Percentiles rank a stretch among this genome's conserved stretches.
phyloP scores from a whole-genome alignment of 2,329 filamentous ascomycete genomes.

The Clonostachys byssicola region DNA sequence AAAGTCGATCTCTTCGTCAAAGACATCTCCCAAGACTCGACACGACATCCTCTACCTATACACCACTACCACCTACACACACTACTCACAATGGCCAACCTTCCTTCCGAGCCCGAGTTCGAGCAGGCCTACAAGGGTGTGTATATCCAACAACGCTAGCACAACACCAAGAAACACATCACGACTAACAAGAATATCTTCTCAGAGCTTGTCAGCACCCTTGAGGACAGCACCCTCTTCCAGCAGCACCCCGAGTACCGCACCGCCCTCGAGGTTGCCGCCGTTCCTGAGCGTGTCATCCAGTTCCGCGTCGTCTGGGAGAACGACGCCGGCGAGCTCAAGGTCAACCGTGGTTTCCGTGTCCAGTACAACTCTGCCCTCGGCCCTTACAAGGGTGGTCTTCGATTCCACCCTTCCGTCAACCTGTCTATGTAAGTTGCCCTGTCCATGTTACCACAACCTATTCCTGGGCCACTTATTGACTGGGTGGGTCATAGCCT shows the following conservation, averaged over 20 bases:
- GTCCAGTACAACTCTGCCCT: slow-evolving; percentile 98
- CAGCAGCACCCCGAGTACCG: slow-evolving; percentile 91
- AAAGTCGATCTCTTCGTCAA: no score
- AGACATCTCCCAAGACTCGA: neutral
- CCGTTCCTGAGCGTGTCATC: slow-evolving; percentile 91
- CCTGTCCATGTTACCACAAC: neutral
- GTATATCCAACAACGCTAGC: slow-evolving; percentile 14
- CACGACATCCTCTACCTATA: neutral
- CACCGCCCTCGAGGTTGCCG: slow-evolving; percentile 80
- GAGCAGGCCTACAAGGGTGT: slow-evolving; percentile 96
- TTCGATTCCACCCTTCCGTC: slow-evolving; percentile 89
- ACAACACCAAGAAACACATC: neutral
- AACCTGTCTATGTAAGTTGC: slow-evolving; percentile 59
- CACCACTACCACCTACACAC: neutral
- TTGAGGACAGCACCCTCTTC: slow-evolving; percentile 92
- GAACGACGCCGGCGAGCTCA: slow-evolving; percentile 82
- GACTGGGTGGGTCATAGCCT: slow-evolving; percentile 42
- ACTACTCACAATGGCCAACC: slow-evolving; percentile 66
- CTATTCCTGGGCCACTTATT: neutral
- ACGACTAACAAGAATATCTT: slow-evolving; percentile 1
- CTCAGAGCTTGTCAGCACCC: slow-evolving; percentile 86
- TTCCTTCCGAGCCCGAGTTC: slow-evolving; percentile 90
- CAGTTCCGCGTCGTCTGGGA: slow-evolving; percentile 98
- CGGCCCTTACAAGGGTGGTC: slow-evolving; percentile 96
- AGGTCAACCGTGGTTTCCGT: slow-evolving; percentile 92